Conservation (phyloP, 2,329 filamentous ascomycete genomes). For the Talaromyces sp. region DNA sequence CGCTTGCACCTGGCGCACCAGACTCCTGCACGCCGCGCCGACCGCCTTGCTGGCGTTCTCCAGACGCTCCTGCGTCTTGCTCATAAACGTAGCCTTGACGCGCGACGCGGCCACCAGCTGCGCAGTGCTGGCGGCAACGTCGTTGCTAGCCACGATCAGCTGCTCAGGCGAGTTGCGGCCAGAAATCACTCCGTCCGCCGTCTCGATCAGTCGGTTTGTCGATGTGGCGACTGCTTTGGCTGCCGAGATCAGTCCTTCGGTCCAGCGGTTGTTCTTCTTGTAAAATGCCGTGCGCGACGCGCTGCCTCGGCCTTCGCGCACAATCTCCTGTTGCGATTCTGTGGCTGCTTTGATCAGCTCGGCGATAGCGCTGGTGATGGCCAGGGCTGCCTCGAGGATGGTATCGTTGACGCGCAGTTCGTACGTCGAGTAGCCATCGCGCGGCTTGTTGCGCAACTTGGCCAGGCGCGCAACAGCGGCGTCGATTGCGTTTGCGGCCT, state of each 20-base stretch:
- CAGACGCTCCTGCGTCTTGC: constrained; percentile 86
- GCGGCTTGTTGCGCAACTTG: constrained; percentile 93
- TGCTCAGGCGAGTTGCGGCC: constrained; percentile 92
- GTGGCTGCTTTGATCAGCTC: constrained; percentile 93
- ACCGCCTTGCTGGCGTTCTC: constrained; percentile 92
- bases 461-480: constrained; percentile 82
- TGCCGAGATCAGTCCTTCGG: constrained; percentile 91
- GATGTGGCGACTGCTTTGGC: constrained; percentile 92
- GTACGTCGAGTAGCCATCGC: constrained; percentile 91
- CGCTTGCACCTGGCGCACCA: constrained; percentile 88
- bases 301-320: constrained; percentile 81
- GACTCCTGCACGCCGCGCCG: constrained; percentile 74
- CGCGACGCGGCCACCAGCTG: constrained; percentile 92
- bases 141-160: constrained; percentile 94
- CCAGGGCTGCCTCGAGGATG: constrained; percentile 86
- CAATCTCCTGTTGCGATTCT: constrained; percentile 90
- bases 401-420: constrained; percentile 94
- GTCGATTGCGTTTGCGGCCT: constrained; percentile 91
- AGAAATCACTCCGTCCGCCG: constrained; percentile 88
- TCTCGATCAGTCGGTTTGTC: constrained; percentile 96
- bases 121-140: constrained; percentile 91
- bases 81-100: constrained; percentile 98
- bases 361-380: constrained; percentile 89
- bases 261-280: constrained; percentile 99
- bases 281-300: constrained; percentile 91